These are phyloP conservation scores for Amanita rubescens DNA, from an alignment of 768 basidiomycete species.

Conservation along the genomic window DNA sequence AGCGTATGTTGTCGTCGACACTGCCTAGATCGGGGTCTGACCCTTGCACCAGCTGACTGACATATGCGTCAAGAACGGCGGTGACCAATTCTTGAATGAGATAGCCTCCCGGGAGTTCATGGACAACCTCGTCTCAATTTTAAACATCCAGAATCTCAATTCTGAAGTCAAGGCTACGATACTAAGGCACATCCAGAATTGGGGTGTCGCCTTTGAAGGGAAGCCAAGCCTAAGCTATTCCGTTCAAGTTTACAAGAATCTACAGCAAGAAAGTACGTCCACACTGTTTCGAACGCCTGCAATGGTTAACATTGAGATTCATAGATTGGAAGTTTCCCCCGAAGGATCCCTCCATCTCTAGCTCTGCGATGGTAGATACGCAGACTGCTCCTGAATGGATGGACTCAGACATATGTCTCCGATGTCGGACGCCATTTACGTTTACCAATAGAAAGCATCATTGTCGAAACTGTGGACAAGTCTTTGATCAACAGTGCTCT, in stretches of 20 bases:
- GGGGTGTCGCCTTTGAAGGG: conserved; percentile 86
- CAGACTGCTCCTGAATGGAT: conserved; percentile 95
- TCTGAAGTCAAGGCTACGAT: conserved; percentile 78
- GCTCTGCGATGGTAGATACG: conserved; percentile 84
- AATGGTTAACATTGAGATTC: not conserved
- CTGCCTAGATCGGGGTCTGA: conserved; percentile 2
- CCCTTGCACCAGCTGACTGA: conserved; percentile 62
- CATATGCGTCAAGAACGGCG: conserved; percentile 93
- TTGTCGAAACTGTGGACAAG: conserved; percentile 95
- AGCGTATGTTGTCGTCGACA: conserved; percentile 44
- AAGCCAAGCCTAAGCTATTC: conserved; percentile 70
- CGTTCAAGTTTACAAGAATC: conserved; percentile 69
- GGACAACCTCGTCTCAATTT: conserved; percentile 85
- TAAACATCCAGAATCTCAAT: conserved; percentile 72
- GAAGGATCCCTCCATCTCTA: conserved; percentile 59
- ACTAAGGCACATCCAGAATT: conserved; percentile 80
- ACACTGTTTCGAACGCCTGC: not conserved
- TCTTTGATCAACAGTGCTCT: conserved; percentile 93
- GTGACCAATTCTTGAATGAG: conserved; percentile 82
- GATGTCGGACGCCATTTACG: conserved; percentile 84
- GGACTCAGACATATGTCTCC: conserved; percentile 90
- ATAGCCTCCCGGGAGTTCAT: conserved; percentile 87
- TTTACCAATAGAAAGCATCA: conserved; percentile 98
- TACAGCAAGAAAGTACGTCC: conserved; percentile 64
- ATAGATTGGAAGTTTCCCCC: conserved; percentile 83